Base-by-base conservation (phyloP, 495 filamentous ascomycete species). In the Daldinia grandis region DNA sequence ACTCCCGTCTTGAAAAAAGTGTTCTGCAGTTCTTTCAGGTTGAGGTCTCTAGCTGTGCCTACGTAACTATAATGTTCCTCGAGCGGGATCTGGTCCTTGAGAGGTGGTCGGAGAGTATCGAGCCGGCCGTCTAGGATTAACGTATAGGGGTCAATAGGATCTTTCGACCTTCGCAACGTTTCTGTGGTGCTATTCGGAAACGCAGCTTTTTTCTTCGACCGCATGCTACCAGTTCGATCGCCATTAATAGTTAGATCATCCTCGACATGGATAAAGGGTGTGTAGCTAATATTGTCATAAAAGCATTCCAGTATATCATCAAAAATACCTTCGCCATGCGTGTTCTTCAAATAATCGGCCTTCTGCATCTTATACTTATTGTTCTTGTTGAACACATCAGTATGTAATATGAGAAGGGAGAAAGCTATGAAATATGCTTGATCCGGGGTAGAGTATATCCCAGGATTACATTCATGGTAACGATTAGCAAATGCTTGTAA, bases 331-430 rank as follows among this genome's bases (percentile, higher is more conserved):
- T 97, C 93, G 1, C 91, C 92, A 8, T 89, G 87, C 14, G 93
- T 95, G 77, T 98, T 98, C 79, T 96, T 98, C 58, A 97, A 86
- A 78, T 99, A 99, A 66, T 98, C 95, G 0, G 85, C 84, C 72
- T 96, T 96, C 76, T 97, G 94, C 95, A 99, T 99, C 79, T 98
- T 99, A 74, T 94, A 88, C 81, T 97, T 98, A 78, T 98, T 98
- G 83, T 98, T 98, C 78, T 95, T 97, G 84, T 99, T 99, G 87
- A 98, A 98, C 10, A 96, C 93, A 76, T 99, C 95, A 0, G 95
- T 98, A 73, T 99, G 95, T 17, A 99, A 83, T 68, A 99, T 97
- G 42, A 99, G 82, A 44, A 98, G 90, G 1, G 96, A 98, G 74
- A 98, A 99, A 15, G 95, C 93, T 71, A 98, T 94, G 75, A 98